A percentile compares a stretch with the other conserved stretches of the same genome.
Evolutionary conservation across 192 early-diverging fungal species (phyloP).

Genomic region (Coemansia sp.): DNA sequence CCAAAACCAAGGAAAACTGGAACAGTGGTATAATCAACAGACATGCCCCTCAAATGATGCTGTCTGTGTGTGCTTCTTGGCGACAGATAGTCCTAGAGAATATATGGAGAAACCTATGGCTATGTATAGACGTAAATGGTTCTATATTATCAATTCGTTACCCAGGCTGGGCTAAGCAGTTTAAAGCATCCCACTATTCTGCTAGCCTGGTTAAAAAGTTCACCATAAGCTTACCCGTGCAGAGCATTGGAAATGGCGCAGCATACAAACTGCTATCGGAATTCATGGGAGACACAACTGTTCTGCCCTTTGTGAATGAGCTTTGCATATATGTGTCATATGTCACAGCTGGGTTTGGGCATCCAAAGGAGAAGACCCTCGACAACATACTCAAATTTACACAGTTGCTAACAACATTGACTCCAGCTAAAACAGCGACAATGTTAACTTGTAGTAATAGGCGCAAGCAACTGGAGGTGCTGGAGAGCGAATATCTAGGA

Average conservation of each 20-base stretch:
- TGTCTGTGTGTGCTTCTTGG: background rate
- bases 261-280: background rate
- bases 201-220: background rate
- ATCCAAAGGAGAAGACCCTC: background rate
- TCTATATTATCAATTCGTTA: no score
- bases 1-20: background rate
- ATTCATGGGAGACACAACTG: background rate
- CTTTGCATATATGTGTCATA: background rate
- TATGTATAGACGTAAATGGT: background rate
- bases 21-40: background rate
- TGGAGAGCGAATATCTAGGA: background rate
- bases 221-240: background rate
- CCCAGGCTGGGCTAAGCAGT: no score
- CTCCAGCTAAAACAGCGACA: background rate
- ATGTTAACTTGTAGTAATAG: background rate
- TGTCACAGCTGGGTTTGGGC: background rate
- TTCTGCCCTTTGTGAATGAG: background rate
- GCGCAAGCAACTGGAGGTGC: background rate
- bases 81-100: background rate
- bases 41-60: background rate
- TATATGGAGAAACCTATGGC: background rate
- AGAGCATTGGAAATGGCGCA: background rate
- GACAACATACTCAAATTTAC: background rate
- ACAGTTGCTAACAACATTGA: background rate
- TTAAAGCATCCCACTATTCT: background rate